Conservation (phyloP, 371 early-diverging fungal species). For the Apophysomyces elegans region DNA sequence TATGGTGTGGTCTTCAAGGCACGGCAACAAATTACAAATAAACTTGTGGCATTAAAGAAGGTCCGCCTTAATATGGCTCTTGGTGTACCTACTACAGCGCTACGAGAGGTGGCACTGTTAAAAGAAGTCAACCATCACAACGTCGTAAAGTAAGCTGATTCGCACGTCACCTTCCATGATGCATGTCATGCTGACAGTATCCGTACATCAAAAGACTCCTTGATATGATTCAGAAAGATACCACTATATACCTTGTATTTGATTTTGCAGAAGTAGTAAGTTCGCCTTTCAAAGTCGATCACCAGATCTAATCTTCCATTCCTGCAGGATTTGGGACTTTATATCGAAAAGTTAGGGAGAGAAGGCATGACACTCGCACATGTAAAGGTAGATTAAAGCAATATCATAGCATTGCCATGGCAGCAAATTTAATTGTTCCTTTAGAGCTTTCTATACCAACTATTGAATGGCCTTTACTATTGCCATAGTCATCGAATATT, state of each 20-base stretch:
- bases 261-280: conserved; percentile 85
- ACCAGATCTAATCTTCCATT: neutral
- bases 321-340: conserved; percentile 83
- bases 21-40: conserved; percentile 68
- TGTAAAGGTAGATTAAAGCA: conserved; percentile 63
- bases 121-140: conserved; percentile 92
- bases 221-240: conserved; percentile 89
- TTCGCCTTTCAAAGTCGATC: neutral
- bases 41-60: conserved; percentile 92
- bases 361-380: conserved; percentile 59
- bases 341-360: conserved; percentile 78
- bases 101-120: conserved; percentile 95
- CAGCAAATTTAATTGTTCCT: neutral
- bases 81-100: conserved; percentile 93
- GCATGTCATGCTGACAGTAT: conserved; percentile 4
- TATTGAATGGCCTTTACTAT: conserved; percentile 79
- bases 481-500: conserved; percentile 89
- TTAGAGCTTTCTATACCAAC: conserved; percentile 88
- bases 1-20: conserved; percentile 98
- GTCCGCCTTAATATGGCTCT: conserved; percentile 90
- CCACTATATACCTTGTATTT: conserved; percentile 93
- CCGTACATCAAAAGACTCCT: conserved; percentile 60
- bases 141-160: conserved; percentile 73
- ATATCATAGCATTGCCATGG: neutral
- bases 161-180: neutral